phyloP scores from a whole-genome alignment of 345 rosid genomes.

The Brassica carinata region DNA sequence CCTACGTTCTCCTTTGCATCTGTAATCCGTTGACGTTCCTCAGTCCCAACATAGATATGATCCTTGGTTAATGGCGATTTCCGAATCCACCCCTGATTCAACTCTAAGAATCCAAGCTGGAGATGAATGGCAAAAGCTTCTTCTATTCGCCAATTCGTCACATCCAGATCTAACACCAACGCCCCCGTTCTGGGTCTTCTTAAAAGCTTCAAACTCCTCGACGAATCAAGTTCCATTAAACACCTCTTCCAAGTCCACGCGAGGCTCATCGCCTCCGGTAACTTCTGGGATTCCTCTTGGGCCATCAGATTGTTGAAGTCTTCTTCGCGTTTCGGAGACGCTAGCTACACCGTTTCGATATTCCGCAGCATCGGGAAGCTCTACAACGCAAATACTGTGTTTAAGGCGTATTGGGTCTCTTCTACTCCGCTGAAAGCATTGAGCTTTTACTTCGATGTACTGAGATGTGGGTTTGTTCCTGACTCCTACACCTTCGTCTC shows the following conservation, averaged over 20 bases:
- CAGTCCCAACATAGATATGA: slow-evolving; percentile 32
- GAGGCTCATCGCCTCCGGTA: slow-evolving; percentile 55
- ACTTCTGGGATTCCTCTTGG: slow-evolving; percentile 51
- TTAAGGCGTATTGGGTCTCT: slow-evolving; percentile 52
- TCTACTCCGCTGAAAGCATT: slow-evolving; percentile 46
- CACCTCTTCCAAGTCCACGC: slow-evolving; percentile 65
- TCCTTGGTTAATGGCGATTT: slow-evolving; percentile 41
- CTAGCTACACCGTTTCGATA: slow-evolving; percentile 47
- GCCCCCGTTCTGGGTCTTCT: slow-evolving; percentile 29
- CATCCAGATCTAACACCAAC: slow-evolving; percentile 34
- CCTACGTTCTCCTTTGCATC: neutral
- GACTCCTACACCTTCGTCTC: slow-evolving; percentile 65
- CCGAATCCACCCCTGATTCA: slow-evolving; percentile 22
- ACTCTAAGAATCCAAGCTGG: slow-evolving; percentile 37
- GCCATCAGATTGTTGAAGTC: slow-evolving; percentile 51
- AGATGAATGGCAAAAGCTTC: slow-evolving; percentile 74
- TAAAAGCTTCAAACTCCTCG: slow-evolving; percentile 41
- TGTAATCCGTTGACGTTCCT: slow-evolving; percentile 7
- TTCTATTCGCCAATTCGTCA: slow-evolving; percentile 49
- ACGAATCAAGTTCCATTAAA: slow-evolving; percentile 32
- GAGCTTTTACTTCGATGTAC: slow-evolving; percentile 52
- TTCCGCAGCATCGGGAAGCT: slow-evolving; percentile 50
- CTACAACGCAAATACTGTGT: slow-evolving; percentile 49
- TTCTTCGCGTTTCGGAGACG: slow-evolving; percentile 48
- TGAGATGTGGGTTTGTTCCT: slow-evolving; percentile 53